These are phyloP conservation scores for Croton laevigatus DNA, from an alignment of 441 rosid species.

Conservation along the genomic window DNA sequence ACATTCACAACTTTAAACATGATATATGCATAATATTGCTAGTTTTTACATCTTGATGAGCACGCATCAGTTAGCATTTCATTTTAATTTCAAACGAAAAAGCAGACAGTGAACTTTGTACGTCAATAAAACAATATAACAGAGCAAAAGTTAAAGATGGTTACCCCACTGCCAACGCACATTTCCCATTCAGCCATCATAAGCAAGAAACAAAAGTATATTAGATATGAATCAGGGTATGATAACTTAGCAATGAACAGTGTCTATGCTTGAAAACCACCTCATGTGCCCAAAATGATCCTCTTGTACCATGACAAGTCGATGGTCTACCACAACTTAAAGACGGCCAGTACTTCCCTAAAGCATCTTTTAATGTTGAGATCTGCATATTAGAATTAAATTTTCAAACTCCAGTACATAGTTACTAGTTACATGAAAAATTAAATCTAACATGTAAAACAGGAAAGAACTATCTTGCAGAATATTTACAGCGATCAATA, in stretches of 20 bases:
- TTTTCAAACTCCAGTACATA: neutral
- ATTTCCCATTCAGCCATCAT: constrained; percentile 35
- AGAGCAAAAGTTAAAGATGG: constrained; percentile 28
- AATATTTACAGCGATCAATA: neutral
- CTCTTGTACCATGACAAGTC: constrained; percentile 68
- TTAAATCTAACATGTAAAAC: neutral
- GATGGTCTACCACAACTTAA: constrained; percentile 68
- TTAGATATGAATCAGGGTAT: constrained; percentile 33
- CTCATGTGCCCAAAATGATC: constrained; percentile 97
- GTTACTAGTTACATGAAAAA: neutral
- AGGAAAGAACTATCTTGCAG: neutral
- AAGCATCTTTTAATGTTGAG: constrained; percentile 51
- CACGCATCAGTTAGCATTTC: neutral
- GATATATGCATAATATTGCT: constrained; percentile 7
- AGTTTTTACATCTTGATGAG: constrained; percentile 10
- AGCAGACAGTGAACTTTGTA: constrained; percentile 6
- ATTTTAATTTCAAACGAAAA: constrained; percentile 11
- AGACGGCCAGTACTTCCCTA: constrained; percentile 85
- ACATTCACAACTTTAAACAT: neutral
- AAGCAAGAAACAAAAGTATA: constrained; percentile 27
- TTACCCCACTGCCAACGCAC: constrained; percentile 82
- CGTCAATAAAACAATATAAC: constrained; percentile 14
- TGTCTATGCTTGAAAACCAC: constrained; percentile 29
- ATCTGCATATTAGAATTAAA: constrained; percentile 45
- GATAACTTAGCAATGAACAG: constrained; percentile 14